Conservation (phyloP, 1,284 basidiomycete species). For the Sanghuangporus weigelae region DNA sequence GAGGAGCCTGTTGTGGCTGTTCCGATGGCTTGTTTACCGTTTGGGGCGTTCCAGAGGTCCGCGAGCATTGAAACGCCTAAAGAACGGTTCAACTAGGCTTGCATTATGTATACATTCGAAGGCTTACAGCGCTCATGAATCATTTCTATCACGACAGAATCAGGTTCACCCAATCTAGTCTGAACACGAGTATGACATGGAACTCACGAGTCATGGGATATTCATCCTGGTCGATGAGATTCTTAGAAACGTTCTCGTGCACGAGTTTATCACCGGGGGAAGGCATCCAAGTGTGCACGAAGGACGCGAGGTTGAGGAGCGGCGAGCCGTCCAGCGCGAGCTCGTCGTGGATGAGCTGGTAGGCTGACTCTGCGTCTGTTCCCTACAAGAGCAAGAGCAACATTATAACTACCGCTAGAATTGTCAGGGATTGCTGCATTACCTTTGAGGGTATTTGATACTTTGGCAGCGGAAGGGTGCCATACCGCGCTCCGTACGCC, state of each 20-base stretch:
- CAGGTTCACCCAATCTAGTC: neutral
- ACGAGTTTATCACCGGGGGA: conserved; percentile 65
- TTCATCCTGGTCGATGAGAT: conserved; percentile 88
- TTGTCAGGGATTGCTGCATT: neutral
- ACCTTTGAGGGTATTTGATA: conserved; percentile 59
- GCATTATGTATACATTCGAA: neutral
- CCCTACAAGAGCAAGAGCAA: conserved; percentile 33
- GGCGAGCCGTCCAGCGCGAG: conserved; percentile 76
- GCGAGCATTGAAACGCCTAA: conserved; percentile 75
- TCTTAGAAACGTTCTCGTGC: conserved; percentile 83
- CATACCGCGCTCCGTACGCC: conserved; percentile 62
- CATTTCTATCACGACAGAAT: conserved; percentile 37
- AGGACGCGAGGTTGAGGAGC: conserved; percentile 79
- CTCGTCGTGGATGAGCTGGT: conserved; percentile 84
- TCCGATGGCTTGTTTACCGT: conserved; percentile 69
- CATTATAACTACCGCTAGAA: neutral
- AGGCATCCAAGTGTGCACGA: conserved; percentile 60
- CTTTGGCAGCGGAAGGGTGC: conserved; percentile 59
- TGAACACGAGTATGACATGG: conserved; percentile 4
- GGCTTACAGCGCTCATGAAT: conserved; percentile 70
- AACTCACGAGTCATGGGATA: conserved; percentile 77
- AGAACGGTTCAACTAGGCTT: neutral
- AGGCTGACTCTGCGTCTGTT: conserved; percentile 51
- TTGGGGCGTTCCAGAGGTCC: conserved; percentile 89
- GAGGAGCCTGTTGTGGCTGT: conserved; percentile 94